A percentile compares a stretch with the other conserved stretches of the same genome.
Evolutionary conservation across 352 stramenopile genomes (phyloP).

Genomic region (Globisporangium paroecandrum): DNA sequence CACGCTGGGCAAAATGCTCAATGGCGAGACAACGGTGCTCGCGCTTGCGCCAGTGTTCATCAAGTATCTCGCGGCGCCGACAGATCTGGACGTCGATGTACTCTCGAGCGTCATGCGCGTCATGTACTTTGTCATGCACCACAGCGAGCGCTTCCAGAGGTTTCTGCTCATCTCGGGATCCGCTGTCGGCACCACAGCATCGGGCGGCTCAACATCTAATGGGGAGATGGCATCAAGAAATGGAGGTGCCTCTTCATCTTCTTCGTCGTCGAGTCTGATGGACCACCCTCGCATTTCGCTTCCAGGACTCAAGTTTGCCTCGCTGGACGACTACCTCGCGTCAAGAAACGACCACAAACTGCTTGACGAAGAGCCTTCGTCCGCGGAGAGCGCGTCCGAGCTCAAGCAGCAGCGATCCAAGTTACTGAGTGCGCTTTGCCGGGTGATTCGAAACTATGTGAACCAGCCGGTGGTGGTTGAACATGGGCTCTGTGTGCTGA

Average conservation of each 20-base stretch:
- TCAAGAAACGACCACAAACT: constrained; percentile 10
- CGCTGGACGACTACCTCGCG: constrained; percentile 47
- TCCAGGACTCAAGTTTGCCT: constrained; percentile 36
- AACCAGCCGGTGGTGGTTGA: constrained; percentile 41
- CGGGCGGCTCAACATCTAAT: neutral
- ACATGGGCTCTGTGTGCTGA: constrained; percentile 36
- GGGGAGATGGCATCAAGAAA: neutral
- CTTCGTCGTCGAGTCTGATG: constrained; percentile 16
- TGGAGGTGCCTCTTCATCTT: neutral
- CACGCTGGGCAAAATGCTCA: constrained; percentile 49
- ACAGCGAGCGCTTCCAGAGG: constrained; percentile 43
- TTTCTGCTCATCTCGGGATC: constrained; percentile 38
- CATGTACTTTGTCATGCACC: constrained; percentile 49
- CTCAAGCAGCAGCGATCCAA: constrained; percentile 33
- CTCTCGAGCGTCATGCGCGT: constrained; percentile 48
- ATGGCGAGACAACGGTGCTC: constrained; percentile 35
- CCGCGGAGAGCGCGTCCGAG: constrained; percentile 28
- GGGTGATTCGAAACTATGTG: constrained; percentile 48
- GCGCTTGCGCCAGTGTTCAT: constrained; percentile 45
- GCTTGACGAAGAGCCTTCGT: constrained; percentile 11
- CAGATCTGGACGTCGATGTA: constrained; percentile 33
- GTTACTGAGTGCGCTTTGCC: constrained; percentile 45
- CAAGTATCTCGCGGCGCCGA: constrained; percentile 43
- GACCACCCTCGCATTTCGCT: constrained; percentile 37
- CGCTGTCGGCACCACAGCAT: neutral